These are phyloP conservation scores for Scleromitrula shiraiana DNA, from an alignment of 2,329 filamentous ascomycete genomes.

Conservation along the genomic window DNA sequence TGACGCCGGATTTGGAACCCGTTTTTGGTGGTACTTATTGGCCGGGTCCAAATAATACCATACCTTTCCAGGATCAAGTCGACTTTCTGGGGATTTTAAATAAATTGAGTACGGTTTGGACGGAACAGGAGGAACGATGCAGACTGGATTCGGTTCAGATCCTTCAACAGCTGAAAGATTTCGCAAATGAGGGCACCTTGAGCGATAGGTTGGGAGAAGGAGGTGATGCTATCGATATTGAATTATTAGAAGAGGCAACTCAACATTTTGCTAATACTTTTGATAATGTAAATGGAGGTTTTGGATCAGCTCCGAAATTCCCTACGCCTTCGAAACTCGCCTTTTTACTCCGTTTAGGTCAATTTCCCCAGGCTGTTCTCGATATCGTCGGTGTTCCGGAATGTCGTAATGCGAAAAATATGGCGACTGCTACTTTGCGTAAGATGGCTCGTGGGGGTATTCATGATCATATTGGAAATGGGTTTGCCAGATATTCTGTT, in stretches of 20 bases:
- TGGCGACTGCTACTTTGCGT: conserved; percentile 73
- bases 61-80: conserved; percentile 47
- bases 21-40: conserved; percentile 97
- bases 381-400: conserved; percentile 85
- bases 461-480: conserved; percentile 68
- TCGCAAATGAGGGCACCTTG: conserved; percentile 79
- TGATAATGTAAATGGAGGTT: conserved; percentile 72
- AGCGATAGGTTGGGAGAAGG: conserved; percentile 34
- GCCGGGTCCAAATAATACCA: conserved; percentile 46
- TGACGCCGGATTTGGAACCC: conserved; percentile 86
- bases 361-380: conserved; percentile 62
- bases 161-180: conserved; percentile 70
- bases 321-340: conserved; percentile 77
- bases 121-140: conserved; percentile 74
- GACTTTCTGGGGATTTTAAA: conserved; percentile 76
- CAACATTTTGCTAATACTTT: conserved; percentile 73
- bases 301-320: conserved; percentile 77
- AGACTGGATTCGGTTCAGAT: conserved; percentile 78
- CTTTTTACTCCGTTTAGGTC: conserved; percentile 69
- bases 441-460: conserved; percentile 68
- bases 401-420: conserved; percentile 62
- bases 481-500: conserved; percentile 79
- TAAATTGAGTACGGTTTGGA: conserved; percentile 71
- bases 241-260: conserved; percentile 85
- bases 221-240: conserved; percentile 72